These are phyloP conservation scores for Kuraishia ogatae DNA, from an alignment of 805 yeast genomes.

Conservation along the genomic window DNA sequence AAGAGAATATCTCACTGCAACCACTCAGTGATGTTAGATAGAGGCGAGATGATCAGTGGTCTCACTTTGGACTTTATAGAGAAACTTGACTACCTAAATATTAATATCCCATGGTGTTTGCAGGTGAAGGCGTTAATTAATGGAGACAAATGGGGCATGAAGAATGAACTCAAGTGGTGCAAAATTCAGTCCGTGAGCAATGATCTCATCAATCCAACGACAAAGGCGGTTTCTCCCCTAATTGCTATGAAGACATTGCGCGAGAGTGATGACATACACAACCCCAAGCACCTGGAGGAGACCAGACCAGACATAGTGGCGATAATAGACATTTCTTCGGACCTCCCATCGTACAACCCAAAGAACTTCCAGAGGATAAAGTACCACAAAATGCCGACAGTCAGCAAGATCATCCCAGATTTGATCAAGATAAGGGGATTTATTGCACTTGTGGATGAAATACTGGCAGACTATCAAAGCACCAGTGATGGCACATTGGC, in stretches of 20 bases:
- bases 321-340: constrained; percentile 62
- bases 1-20: constrained; percentile 43
- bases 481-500: constrained; percentile 4
- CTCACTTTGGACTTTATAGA: constrained; percentile 49
- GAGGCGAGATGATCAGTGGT: constrained; percentile 59
- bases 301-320: constrained; percentile 44
- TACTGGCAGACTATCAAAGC: constrained; percentile 10
- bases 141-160: constrained; percentile 73
- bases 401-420: constrained; percentile 70
- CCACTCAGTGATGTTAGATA: constrained; percentile 54
- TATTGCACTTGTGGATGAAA: constrained; percentile 41
- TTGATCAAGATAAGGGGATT: constrained; percentile 48
- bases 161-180: constrained; percentile 69
- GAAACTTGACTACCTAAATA: constrained; percentile 36
- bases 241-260: constrained; percentile 71
- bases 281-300: constrained; percentile 46
- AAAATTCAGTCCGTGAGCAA: constrained; percentile 41
- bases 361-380: constrained; percentile 38
- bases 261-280: constrained; percentile 52
- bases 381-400: constrained; percentile 70
- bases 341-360: constrained; percentile 66
- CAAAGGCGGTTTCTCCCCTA: constrained; percentile 33
- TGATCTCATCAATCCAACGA: constrained; percentile 24
- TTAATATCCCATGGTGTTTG: constrained; percentile 67
- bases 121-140: constrained; percentile 51